Base-by-base conservation (phyloP, 208 protist genomes). In the Leishmania guyanensis region DNA sequence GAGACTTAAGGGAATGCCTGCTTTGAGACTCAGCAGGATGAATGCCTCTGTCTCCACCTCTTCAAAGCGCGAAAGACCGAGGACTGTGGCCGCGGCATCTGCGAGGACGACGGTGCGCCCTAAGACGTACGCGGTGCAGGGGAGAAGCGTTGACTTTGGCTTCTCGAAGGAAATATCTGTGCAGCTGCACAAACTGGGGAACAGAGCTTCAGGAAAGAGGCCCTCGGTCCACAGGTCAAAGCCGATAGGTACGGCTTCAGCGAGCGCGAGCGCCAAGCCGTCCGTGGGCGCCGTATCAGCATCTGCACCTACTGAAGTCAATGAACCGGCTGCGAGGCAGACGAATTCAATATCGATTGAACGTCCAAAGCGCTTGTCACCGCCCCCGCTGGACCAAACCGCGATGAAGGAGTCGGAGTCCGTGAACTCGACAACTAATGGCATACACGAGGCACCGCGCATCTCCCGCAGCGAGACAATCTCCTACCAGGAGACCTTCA, bases 141-240 rank as follows among this genome's bases (percentile, higher is more conserved):
- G 86, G 56, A 53, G 70, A 16, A 39, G 79, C 73, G 81, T 95
- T 26, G 91, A 95, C 82, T 92, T 87, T 53, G 74, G 75, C 50
- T 95, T 92, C 75, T 58, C 82, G 10, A 58, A 84, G 53, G 78
- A 82, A 64, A 86, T 93, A 0, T 73, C 81, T 10, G 75, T 50
- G 79, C 82, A 78, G 53, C 77, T 95, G 60, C 73, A 53, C 10
- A 12, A 43, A 14, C 58, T 90, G 60, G 71, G 80, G 77, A 68
- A 4, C 39, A 72, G 73, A 48, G 72, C 26, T 69, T 2, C 58
- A 3, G 5, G 22, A 4, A 17, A 3, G 33, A 26, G 12, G 56
- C 29, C 20, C 51, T 79, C 29, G 22, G 8, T 72, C 6, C 12
- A 10, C 4, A 33, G 51, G 8, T 48, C 14, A 12, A 22, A 6